Evolutionary conservation across 768 basidiomycete species (phyloP).

Genomic region (Mycena rosella): DNA sequence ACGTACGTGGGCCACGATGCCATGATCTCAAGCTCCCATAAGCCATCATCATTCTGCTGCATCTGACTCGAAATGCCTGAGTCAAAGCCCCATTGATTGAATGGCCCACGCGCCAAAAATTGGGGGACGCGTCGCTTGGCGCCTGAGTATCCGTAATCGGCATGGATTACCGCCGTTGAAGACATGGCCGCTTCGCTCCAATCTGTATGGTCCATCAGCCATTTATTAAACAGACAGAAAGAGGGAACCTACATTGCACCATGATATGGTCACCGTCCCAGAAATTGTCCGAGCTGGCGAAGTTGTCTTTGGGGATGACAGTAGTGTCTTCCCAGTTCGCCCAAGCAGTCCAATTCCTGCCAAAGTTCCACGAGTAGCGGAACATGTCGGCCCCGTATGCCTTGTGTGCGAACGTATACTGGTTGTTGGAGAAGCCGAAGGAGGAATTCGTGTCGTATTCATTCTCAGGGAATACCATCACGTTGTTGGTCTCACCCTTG

Average conservation of each 20-base stretch:
- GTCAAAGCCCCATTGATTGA: conserved; percentile 95
- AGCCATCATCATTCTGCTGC: conserved; percentile 70
- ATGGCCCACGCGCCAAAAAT: conserved; percentile 87
- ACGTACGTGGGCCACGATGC: conserved; percentile 90
- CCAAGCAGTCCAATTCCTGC: conserved; percentile 88
- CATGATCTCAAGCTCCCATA: conserved; percentile 93
- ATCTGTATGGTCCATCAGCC: conserved; percentile 58
- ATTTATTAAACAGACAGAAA: not conserved
- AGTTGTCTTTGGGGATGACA: conserved; percentile 68
- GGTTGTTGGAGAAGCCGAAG: conserved; percentile 68
- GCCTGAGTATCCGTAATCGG: conserved; percentile 73
- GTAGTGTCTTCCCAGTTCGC: conserved; percentile 81
- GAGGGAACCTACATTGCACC: conserved; percentile 79
- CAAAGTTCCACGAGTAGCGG: conserved; percentile 90
- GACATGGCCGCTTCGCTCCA: conserved; percentile 80
- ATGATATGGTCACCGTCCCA: conserved; percentile 91
- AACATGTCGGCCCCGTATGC: conserved; percentile 90
- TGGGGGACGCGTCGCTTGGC: conserved; percentile 85
- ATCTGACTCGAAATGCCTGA: conserved; percentile 81
- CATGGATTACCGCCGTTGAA: conserved; percentile 77
- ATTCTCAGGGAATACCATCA: conserved; percentile 87
- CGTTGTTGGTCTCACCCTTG: conserved; percentile 81
- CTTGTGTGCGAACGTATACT: conserved; percentile 84
- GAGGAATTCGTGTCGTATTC: conserved; percentile 77
- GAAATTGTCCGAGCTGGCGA: conserved; percentile 65